These are phyloP conservation scores for Erigeron canadensis DNA, from an alignment of 129 eudicot species.

Conservation along the genomic window DNA sequence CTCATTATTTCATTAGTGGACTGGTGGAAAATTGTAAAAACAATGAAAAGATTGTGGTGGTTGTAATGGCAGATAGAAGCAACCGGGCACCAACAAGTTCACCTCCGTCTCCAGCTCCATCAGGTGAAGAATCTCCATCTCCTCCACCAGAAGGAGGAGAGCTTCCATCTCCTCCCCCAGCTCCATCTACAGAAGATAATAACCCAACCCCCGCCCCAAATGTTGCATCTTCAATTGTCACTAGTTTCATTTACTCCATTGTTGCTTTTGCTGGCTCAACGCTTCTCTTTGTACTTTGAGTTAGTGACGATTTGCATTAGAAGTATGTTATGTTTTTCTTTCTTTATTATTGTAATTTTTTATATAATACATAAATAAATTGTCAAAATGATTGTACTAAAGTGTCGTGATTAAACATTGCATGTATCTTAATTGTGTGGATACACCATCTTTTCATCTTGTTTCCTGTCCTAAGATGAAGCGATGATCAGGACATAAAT, in stretches of 20 bases:
- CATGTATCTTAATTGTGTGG: constrained; percentile 16
- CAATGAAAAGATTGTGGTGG: constrained; percentile 41
- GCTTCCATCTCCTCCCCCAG: constrained; percentile 54
- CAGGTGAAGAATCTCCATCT: constrained; percentile 45
- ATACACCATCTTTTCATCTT: neutral
- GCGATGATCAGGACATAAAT: neutral
- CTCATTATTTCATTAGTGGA: constrained; percentile 54
- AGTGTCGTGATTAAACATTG: neutral
- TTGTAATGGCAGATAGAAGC: constrained; percentile 57
- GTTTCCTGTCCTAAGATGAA: too few species aligned
- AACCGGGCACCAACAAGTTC: constrained; percentile 34
- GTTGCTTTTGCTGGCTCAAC: constrained; percentile 54
- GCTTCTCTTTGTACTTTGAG: constrained; percentile 47
- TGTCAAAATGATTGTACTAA: constrained; percentile 18
- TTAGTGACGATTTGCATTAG: neutral
- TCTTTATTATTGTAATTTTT: constrained; percentile 16
- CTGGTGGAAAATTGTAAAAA: constrained; percentile 41
- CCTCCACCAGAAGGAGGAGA: constrained; percentile 47
- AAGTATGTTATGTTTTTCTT: neutral
- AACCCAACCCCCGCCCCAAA: constrained; percentile 43
- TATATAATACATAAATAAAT: constrained; percentile 25
- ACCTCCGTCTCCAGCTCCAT: constrained; percentile 54
- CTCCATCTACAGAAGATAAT: constrained; percentile 43
- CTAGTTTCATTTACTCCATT: constrained; percentile 33
- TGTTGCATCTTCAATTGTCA: constrained; percentile 33